Conservation (phyloP, 257 asterid genomes). For the Solanum verrucosum region DNA sequence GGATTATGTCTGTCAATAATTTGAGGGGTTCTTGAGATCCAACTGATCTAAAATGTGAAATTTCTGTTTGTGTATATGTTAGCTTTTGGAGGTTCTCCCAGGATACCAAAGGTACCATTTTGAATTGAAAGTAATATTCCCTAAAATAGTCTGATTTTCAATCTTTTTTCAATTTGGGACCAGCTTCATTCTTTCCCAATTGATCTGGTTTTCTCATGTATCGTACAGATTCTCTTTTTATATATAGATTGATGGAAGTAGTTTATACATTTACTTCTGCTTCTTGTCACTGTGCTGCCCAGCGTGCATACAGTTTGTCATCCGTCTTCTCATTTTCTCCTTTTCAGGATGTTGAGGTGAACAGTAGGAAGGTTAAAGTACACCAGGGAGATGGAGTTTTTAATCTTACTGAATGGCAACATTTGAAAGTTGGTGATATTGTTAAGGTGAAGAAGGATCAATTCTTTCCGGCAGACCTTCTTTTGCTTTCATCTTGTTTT, state of each 20-base stretch:
- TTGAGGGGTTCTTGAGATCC: neutral
- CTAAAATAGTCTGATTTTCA: neutral
- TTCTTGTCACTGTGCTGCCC: neutral
- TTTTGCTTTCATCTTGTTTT: constrained; percentile 74
- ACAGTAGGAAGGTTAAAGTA: constrained; percentile 62
- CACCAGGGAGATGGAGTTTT: constrained; percentile 58
- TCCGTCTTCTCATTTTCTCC: neutral
- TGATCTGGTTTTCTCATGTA: neutral
- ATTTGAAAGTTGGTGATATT: constrained; percentile 74
- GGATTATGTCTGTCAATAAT: neutral
- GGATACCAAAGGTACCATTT: neutral
- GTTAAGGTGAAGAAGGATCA: constrained; percentile 83
- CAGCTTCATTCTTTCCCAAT: neutral
- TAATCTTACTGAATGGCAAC: constrained; percentile 52
- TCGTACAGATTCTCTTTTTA: neutral
- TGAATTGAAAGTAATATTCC: neutral
- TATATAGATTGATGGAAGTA: neutral
- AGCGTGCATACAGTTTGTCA: neutral
- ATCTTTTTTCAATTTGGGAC: neutral
- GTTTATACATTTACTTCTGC: neutral
- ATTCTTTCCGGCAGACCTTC: constrained; percentile 84
- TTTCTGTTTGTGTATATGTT: neutral
- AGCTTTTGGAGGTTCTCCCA: neutral
- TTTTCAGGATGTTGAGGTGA: constrained; percentile 76
- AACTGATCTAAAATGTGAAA: neutral